Evolutionary conservation across 1,139 yeast species (phyloP), one percentile per base, ranked within the genome.

Genomic region (Hansenula lynferdii): DNA sequence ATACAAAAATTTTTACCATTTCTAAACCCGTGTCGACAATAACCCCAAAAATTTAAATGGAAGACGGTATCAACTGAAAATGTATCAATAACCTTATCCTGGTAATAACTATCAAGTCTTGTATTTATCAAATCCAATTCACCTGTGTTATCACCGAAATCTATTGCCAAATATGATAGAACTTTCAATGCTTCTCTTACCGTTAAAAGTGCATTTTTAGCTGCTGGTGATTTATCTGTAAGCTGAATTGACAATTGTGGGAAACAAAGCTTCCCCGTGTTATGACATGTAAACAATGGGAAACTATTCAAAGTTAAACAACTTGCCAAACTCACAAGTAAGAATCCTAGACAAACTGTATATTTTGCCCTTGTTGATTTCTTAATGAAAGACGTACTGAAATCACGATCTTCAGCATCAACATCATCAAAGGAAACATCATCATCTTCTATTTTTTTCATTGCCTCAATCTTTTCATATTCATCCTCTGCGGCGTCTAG

Each of bases 121-220:
- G 25, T 42, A 34, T 47, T 54, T n/a, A 50, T 25, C n/a, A 39
- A 4, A n/a, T 47, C 51, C 14, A 43, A 25, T 25, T 56, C 57
- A 18, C 51, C 53, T 10, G 42, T 34, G 4, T 42, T 34, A 20
- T 48, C 56, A 34, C 61, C 70, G 53, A 77, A 66, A 49, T 79
- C 85, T 31, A 70, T 66, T 0, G 83, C 80, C 41, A 79, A 58
- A 48, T 72, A 77, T 0, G 84, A 71, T 11, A 77, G 54, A 45
- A 77, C 64, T 45, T 67, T 69, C 36, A 78, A 57, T 15, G 76
- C 73, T 42, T 75, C 80, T 40, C 70, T 63, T 10, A 75, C 64
- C 5, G 70, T 64, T 6, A 58, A 51, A 17, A 71, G 51, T 17
- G 70, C 61, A 16, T 60, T 54, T 35, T 57, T 52, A 6, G 72